Base-by-base conservation (phyloP, 2,329 filamentous ascomycete genomes). In the Orbilia blumenaviensis region DNA sequence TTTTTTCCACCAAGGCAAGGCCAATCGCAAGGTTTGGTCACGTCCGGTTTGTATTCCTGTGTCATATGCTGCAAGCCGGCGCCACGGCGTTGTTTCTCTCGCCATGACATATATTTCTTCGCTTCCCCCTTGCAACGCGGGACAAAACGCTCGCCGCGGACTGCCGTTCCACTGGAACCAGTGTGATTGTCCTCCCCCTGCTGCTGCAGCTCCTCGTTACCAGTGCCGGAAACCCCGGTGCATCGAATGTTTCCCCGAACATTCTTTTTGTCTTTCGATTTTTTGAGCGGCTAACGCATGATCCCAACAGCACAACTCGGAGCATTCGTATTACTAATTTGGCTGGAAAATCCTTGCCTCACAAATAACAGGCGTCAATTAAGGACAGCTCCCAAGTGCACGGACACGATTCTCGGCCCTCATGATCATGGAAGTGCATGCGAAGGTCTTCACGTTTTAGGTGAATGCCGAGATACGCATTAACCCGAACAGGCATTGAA, bases 41-140 rank as follows among this genome's bases (percentile, higher is more conserved):
- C 29, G 42, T 68, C 44, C 14, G 25, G 48, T 41, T 61, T 29
- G 52, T 54, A 48, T 61, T 54, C 44, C 46, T 52, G 52, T 68
- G 58, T 71, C 66, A 64, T 63, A 36, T 63, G 56, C 66, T 63
- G 66, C 66, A 71, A 71, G 66, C 66, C 66, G 66, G 58, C 66
- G 38, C 66, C 46, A 48, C 16, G 36, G 56, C 54, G 64, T 29
- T 27, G 48, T 58, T 36, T 36, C 44, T 62, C 14, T 36, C 36
- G 46, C 44, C 34, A 72, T 46, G 36, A 38, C 67, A 66, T 60
- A 32, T 21, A 36, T 48, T 25, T 41, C 29, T 21, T 18, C 27
- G 29, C 52, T 36, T 60, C 56, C 56, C 61, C 61, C 42, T 48
- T 63, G 46, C 56, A 63, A 68, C 68, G 29, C 63, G 56, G 61